A percentile compares a stretch with the other conserved stretches of the same genome.
phyloP scores from a whole-genome alignment of 306 rosid genomes.

The Castanea mollissima region DNA sequence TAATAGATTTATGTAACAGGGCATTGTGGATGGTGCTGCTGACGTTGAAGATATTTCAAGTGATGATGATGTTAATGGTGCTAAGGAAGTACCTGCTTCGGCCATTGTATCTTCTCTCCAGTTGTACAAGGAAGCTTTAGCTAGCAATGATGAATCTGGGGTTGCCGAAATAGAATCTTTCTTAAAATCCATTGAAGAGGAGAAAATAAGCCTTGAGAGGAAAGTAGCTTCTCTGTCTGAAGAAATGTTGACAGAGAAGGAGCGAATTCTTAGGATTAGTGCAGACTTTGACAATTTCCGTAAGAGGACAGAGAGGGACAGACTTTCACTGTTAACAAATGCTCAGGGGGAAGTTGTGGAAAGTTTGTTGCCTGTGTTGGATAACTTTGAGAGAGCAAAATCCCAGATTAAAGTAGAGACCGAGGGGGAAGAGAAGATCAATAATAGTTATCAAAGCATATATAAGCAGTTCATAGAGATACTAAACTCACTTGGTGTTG shows the following conservation, averaged over 20 bases:
- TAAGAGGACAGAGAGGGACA: slow-evolving; percentile 93
- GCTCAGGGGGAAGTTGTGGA: slow-evolving; percentile 94
- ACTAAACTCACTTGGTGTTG: slow-evolving; percentile 74
- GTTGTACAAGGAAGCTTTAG: slow-evolving; percentile 75
- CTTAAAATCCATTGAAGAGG: slow-evolving; percentile 69
- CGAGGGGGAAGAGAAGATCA: slow-evolving; percentile 89
- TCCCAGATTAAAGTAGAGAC: slow-evolving; percentile 84
- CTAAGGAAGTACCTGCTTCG: slow-evolving; percentile 51
- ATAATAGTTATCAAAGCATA: slow-evolving; percentile 89
- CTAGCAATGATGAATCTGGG: slow-evolving; percentile 59
- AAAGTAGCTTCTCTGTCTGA: slow-evolving; percentile 55
- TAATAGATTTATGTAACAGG: slow-evolving; percentile 58
- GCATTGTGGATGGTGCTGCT: slow-evolving; percentile 50
- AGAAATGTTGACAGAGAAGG: slow-evolving; percentile 60
- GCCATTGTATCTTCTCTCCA: slow-evolving; percentile 49
- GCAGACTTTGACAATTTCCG: slow-evolving; percentile 97
- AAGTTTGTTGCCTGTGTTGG: slow-evolving; percentile 71
- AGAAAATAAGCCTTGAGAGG: slow-evolving; percentile 51
- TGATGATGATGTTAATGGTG: slow-evolving; percentile 42
- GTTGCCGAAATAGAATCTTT: slow-evolving; percentile 66
- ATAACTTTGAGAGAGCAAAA: slow-evolving; percentile 97
- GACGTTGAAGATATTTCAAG: slow-evolving; percentile 40
- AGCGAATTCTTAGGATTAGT: slow-evolving; percentile 79
- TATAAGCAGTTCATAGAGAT: slow-evolving; percentile 82
- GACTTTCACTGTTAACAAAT: slow-evolving; percentile 73